Percentiles rank a stretch among this genome's conserved stretches.
phyloP scores from a whole-genome alignment of 768 basidiomycete genomes.

The Gloeopeniophorella convolvens region DNA sequence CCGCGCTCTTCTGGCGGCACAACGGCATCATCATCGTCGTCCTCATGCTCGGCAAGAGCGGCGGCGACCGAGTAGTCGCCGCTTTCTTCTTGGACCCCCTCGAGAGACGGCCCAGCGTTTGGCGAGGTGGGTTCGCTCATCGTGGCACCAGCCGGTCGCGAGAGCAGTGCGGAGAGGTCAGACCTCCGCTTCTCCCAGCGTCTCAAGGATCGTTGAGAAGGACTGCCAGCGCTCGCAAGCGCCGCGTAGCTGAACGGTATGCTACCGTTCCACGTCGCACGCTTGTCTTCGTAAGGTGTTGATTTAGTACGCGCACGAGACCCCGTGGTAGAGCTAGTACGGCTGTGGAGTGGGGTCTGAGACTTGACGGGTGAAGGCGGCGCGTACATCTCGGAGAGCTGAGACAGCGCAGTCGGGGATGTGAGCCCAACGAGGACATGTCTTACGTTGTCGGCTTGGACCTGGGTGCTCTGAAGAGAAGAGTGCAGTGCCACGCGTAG shows the following conservation, averaged over 20 bases:
- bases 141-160: slow-evolving; percentile 26
- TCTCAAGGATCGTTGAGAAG: slow-evolving; percentile 37
- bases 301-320: slow-evolving; percentile 26
- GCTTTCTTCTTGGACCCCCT: slow-evolving; percentile 38
- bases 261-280: slow-evolving; percentile 67
- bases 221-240: slow-evolving; percentile 42
- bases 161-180: slow-evolving; percentile 45
- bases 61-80: slow-evolving; percentile 13
- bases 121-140: slow-evolving; percentile 39
- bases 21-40: not conserved
- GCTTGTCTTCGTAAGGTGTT: slow-evolving; percentile 37
- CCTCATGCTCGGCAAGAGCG: not conserved
- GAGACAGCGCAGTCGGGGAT: slow-evolving; percentile 61
- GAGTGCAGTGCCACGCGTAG: slow-evolving; percentile 69
- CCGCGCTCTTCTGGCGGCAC: slow-evolving; percentile 25
- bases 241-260: slow-evolving; percentile 38
- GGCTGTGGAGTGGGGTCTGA: slow-evolving; percentile 28
- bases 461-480: slow-evolving; percentile 67
- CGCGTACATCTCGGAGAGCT: slow-evolving; percentile 84
- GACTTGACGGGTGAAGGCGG: slow-evolving; percentile 54
- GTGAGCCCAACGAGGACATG: slow-evolving; percentile 73
- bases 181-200: slow-evolving; percentile 49
- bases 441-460: slow-evolving; percentile 77
- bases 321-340: slow-evolving; percentile 38
- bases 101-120: slow-evolving; percentile 21